Conservation (phyloP, 2,329 filamentous ascomycete genomes). For the Fusarium denticulatum region DNA sequence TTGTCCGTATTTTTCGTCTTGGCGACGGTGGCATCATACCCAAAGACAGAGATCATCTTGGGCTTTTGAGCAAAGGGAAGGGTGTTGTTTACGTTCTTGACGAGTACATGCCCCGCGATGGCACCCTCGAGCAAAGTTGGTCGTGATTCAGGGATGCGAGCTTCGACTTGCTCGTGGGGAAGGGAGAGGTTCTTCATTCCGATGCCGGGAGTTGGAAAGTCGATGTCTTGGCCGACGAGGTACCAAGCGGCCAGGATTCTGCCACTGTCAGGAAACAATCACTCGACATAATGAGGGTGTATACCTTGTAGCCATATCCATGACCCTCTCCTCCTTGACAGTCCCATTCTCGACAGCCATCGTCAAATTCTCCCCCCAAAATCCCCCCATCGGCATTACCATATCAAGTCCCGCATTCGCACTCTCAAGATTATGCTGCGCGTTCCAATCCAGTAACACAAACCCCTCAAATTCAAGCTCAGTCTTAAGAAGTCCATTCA, state of each 20-base stretch:
- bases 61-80: slow-evolving; percentile 70
- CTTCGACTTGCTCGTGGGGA: slow-evolving; percentile 59
- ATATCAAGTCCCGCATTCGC: slow-evolving; percentile 73
- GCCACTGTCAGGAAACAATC: not conserved
- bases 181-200: slow-evolving; percentile 70
- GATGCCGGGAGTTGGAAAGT: slow-evolving; percentile 57
- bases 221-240: slow-evolving; percentile 55
- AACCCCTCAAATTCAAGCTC: slow-evolving; percentile 75
- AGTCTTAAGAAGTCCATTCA: slow-evolving; percentile 74
- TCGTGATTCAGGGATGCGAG: slow-evolving; percentile 57
- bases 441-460: slow-evolving; percentile 75
- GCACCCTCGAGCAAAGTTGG: slow-evolving; percentile 61
- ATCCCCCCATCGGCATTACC: slow-evolving; percentile 68
- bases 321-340: slow-evolving; percentile 73
- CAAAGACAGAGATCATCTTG: slow-evolving; percentile 66
- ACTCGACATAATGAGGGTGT: accelerated
- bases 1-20: slow-evolving; percentile 60
- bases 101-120: slow-evolving; percentile 71
- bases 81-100: slow-evolving; percentile 75
- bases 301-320: slow-evolving; percentile 79
- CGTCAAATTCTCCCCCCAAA: slow-evolving; percentile 74
- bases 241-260: slow-evolving; percentile 35
- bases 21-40: slow-evolving; percentile 69
- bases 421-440: slow-evolving; percentile 68
- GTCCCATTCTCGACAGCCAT: slow-evolving; percentile 82